Evolutionary conservation across 1,284 basidiomycete genomes (phyloP).

Genomic region (Microbotryum lychnidis-dioicae): DNA sequence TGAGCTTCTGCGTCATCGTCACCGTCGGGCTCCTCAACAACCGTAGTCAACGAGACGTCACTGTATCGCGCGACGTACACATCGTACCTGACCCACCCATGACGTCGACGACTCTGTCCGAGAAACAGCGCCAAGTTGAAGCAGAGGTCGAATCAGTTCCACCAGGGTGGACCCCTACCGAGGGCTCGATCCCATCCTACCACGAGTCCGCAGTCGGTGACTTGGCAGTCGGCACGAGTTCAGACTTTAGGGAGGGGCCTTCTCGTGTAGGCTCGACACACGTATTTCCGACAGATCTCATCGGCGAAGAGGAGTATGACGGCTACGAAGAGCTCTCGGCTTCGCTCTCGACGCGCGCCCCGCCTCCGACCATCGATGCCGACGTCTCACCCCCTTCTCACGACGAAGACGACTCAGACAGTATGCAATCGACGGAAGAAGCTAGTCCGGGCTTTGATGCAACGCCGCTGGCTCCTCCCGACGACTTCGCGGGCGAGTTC

Average conservation of each 20-base stretch:
- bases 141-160: neutral
- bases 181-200: conserved; percentile 25
- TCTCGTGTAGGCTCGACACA: neutral
- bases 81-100: conserved; percentile 18
- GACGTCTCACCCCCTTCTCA: conserved; percentile 24
- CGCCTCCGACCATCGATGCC: conserved; percentile 28
- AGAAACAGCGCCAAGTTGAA: conserved; percentile 25
- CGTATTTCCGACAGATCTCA: neutral
- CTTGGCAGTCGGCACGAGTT: neutral
- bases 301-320: conserved; percentile 26
- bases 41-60: neutral
- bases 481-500: too few species aligned
- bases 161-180: conserved; percentile 6
- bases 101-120: conserved; percentile 1
- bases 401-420: too few species aligned
- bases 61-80: neutral
- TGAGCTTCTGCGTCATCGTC: conserved; percentile 20
- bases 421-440: too few species aligned
- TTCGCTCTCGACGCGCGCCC: conserved; percentile 5
- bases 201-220: conserved; percentile 8
- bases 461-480: too few species aligned
- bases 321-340: conserved; percentile 30
- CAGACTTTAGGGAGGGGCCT: neutral
- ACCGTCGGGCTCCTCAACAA: conserved; percentile 20
- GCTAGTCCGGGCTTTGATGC: too few species aligned